Percentiles rank a stretch among this genome's conserved stretches.
These are phyloP conservation scores for Dactylis glomerata DNA, from an alignment of 176 grass and related monocot genomes.

Conservation along the genomic window DNA sequence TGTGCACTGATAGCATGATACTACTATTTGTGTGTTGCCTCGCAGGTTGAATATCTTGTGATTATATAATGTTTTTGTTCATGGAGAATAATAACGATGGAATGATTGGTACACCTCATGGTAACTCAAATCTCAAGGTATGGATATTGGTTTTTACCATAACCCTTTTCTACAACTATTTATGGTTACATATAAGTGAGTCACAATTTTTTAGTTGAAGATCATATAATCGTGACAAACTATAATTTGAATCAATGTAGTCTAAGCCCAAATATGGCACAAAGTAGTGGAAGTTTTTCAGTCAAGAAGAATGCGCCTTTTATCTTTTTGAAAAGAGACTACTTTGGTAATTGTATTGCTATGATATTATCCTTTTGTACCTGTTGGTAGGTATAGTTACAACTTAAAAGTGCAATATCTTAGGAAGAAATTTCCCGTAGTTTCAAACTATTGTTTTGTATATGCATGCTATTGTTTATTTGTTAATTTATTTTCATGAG, in stretches of 20 bases:
- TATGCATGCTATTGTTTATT: neutral
- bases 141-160: neutral
- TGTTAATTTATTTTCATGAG: neutral
- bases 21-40: neutral
- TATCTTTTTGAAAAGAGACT: neutral
- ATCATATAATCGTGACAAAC: neutral
- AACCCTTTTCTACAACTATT: neutral
- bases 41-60: neutral
- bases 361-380: neutral
- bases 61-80: neutral
- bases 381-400: neutral
- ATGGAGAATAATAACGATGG: conserved; percentile 31
- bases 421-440: neutral
- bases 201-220: neutral
- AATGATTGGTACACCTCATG: neutral
- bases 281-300: neutral
- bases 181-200: neutral
- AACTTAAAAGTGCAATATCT: neutral
- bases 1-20: conserved; percentile 2
- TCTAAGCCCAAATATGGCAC: neutral
- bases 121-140: conserved; percentile 35
- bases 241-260: neutral
- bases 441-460: neutral
- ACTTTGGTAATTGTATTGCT: neutral
- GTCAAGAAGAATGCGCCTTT: neutral